Conservation (phyloP, 352 stramenopile genomes). For the Globisporangium recalcitrans region DNA sequence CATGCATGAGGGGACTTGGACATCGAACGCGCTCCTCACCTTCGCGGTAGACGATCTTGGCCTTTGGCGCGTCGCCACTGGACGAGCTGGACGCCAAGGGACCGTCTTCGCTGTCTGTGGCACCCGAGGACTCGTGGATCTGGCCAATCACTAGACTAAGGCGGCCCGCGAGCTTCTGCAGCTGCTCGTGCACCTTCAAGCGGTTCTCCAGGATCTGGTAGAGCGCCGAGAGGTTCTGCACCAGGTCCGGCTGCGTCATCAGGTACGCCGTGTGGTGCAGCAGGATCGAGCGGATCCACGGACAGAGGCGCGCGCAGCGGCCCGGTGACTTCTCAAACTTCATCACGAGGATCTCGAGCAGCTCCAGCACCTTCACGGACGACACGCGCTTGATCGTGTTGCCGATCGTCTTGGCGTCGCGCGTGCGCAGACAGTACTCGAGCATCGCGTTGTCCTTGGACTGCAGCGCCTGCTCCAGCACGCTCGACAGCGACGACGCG, state of each 20-base stretch:
- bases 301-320: slow-evolving; percentile 72
- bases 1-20: too few species aligned
- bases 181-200: slow-evolving; percentile 72
- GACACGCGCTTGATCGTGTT: slow-evolving; percentile 75
- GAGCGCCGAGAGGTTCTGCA: slow-evolving; percentile 71
- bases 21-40: too few species aligned
- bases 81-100: slow-evolving; percentile 7
- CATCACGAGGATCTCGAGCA: slow-evolving; percentile 74
- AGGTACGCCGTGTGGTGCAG: slow-evolving; percentile 84
- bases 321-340: slow-evolving; percentile 81
- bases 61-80: slow-evolving; percentile 40
- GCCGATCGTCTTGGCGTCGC: slow-evolving; percentile 67
- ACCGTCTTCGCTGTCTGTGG: slow-evolving; percentile 21
- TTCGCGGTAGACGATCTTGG: slow-evolving; percentile 67
- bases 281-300: slow-evolving; percentile 78
- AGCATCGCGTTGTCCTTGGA: slow-evolving; percentile 85
- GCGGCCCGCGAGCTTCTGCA: slow-evolving; percentile 81
- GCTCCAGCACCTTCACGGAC: slow-evolving; percentile 64
- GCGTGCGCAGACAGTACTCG: slow-evolving; percentile 76
- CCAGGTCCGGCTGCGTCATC: slow-evolving; percentile 77
- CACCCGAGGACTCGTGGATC: slow-evolving; percentile 53
- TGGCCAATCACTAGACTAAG: slow-evolving; percentile 79
- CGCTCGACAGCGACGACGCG: slow-evolving; percentile 73
- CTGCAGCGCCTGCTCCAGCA: slow-evolving; percentile 81
- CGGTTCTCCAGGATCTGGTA: slow-evolving; percentile 84